These are phyloP conservation scores for Suillus subalutaceus DNA, from an alignment of 768 basidiomycete species.

Conservation along the genomic window DNA sequence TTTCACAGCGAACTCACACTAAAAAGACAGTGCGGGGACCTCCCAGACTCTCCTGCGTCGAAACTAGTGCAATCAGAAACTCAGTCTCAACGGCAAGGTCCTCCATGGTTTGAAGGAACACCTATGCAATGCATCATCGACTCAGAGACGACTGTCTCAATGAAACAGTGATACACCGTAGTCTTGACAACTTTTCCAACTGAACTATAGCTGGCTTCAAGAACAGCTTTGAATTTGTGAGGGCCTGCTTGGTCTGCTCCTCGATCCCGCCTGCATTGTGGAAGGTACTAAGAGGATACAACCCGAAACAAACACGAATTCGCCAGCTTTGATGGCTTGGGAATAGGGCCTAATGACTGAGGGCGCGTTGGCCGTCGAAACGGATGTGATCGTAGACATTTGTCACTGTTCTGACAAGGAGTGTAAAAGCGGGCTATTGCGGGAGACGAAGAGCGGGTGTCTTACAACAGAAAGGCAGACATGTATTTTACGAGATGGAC, in stretches of 20 bases:
- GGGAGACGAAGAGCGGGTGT: neutral
- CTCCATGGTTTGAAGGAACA: constrained; percentile 91
- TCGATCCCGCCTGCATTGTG: constrained; percentile 77
- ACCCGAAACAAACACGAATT: constrained; percentile 88
- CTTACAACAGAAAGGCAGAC: neutral
- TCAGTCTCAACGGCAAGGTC: constrained; percentile 67
- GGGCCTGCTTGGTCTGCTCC: constrained; percentile 79
- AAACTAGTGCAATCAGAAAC: no score
- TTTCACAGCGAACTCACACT: no score
- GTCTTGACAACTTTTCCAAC: constrained; percentile 87
- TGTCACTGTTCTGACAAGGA: neutral
- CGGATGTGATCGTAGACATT: constrained; percentile 12
- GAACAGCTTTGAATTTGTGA: constrained; percentile 85
- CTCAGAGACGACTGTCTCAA: neutral
- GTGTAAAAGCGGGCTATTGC: neutral
- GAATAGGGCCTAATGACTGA: constrained; percentile 86
- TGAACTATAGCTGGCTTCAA: constrained; percentile 81
- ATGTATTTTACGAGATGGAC: no score
- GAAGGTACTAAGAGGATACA: constrained; percentile 74
- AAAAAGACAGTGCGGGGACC: no score
- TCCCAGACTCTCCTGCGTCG: no score
- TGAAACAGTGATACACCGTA: constrained; percentile 57
- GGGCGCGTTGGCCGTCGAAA: constrained; percentile 47
- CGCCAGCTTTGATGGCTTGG: constrained; percentile 82
- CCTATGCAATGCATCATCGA: constrained; percentile 43